A percentile compares a stretch with the other conserved stretches of the same genome.
Conservation (phyloP, 495 filamentous ascomycete species). For the Penicillium flavigenum region DNA sequence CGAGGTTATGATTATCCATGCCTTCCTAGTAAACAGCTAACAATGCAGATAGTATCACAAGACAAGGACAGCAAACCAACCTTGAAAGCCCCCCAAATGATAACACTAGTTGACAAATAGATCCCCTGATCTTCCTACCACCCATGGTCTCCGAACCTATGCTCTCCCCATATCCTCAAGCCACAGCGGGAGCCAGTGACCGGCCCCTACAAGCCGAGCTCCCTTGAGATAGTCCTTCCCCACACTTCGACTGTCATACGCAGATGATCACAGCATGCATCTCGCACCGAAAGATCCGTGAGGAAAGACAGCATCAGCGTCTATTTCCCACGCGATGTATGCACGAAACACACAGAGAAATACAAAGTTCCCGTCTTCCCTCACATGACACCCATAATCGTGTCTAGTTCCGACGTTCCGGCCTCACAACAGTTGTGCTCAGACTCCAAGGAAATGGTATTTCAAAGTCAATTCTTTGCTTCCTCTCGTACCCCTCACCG, state of each 20-base stretch:
- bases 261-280: constrained; percentile 10
- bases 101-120: not conserved
- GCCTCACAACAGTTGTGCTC: constrained; percentile 8
- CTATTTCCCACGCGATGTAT: constrained; percentile 5
- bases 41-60: not conserved
- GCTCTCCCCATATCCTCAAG: not conserved
- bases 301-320: constrained; percentile 6
- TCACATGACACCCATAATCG: constrained; percentile 18
- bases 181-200: constrained; percentile 11
- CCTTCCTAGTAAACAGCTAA: not conserved
- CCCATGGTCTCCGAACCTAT: not conserved
- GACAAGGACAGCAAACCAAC: constrained; percentile 6
- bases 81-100: not conserved
- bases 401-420: constrained; percentile 26
- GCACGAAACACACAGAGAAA: not conserved
- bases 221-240: constrained; percentile 1
- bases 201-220: constrained; percentile 4
- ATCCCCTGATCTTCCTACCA: not conserved
- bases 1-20: not conserved
- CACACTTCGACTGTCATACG: constrained; percentile 9
- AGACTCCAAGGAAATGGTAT: not conserved
- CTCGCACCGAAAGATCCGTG: constrained; percentile 6
- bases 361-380: constrained; percentile 1
- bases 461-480: constrained; percentile 25
- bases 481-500: constrained; percentile 20